Conservation (phyloP, 805 yeast species). For the Priceomyces melissophilus region DNA sequence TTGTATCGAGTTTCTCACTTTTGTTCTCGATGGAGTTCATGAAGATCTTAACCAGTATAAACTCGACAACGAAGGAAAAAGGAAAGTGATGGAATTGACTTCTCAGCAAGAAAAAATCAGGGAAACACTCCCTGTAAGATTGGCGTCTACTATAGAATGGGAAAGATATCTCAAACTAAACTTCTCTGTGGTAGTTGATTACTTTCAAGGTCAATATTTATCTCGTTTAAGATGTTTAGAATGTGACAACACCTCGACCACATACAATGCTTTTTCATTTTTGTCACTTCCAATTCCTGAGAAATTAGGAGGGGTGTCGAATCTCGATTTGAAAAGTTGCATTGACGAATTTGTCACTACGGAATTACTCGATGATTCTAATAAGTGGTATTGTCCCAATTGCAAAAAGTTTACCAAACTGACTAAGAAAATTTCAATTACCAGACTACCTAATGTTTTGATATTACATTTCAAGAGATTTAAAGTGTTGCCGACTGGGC, state of each 20-base stretch:
- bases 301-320: slow-evolving; percentile 18
- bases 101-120: slow-evolving; percentile 66
- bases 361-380: slow-evolving; percentile 71
- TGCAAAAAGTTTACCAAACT: slow-evolving; percentile 65
- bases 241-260: slow-evolving; percentile 77
- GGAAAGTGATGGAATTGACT: slow-evolving; percentile 43
- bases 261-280: slow-evolving; percentile 78
- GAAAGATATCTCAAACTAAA: slow-evolving; percentile 77
- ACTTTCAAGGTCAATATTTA: slow-evolving; percentile 84
- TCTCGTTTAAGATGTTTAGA: slow-evolving; percentile 72
- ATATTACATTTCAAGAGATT: slow-evolving; percentile 87
- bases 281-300: slow-evolving; percentile 77
- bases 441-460: slow-evolving; percentile 73
- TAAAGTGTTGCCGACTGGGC: slow-evolving; percentile 44
- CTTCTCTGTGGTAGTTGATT: slow-evolving; percentile 74
- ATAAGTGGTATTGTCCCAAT: slow-evolving; percentile 79
- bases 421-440: slow-evolving; percentile 65
- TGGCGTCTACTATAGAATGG: slow-evolving; percentile 91
- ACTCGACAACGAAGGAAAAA: slow-evolving; percentile 27
- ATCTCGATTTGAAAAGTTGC: slow-evolving; percentile 55
- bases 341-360: slow-evolving; percentile 72
- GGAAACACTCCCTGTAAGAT: slow-evolving; percentile 68
- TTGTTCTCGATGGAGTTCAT: slow-evolving; percentile 70
- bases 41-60: slow-evolving; percentile 72
- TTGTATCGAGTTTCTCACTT: slow-evolving; percentile 77